Evolutionary conservation across 208 protist species (phyloP), one percentile per base, ranked within the genome.

Genomic region (Angomonas ambiguus): DNA sequence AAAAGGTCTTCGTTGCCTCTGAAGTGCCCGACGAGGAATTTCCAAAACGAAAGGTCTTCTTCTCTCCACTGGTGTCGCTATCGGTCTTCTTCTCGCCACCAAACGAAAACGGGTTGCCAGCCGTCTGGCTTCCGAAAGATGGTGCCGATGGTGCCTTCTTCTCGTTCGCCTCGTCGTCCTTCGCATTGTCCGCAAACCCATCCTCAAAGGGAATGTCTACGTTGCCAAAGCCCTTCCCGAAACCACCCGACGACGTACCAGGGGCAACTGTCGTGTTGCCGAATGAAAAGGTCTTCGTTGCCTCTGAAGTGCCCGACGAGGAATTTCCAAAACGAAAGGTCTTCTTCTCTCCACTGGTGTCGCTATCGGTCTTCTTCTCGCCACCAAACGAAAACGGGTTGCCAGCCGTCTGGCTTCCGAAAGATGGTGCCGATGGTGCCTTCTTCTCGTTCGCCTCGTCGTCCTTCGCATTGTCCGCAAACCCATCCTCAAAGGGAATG

Each of bases 401-500:
- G 38, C 69, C 53, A 11, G 78, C 62, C n/a, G 58, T 49, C 10
- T 20, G 55, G n/a, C 61, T 53, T 8, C 51, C 51, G 25, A 57
- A 57, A 30, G 25, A 57, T 16, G 30, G 55, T 6, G 32, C 55
- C 4, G 13, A 41, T 30, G 41, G 55, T 11, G 41, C 60, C 22
- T 51, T 65, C 67, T 30, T 41, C 38, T 70, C 51, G 6, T 35
- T 33, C 5, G 76, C 66, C 28, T 74, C 79, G 59, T 74, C 79
- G 59, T 82, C 80, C 48, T 64, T 74, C 69, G 45, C 45, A 20
- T 53, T 53, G 16, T 13, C 18, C 1, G 87, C 87, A 63, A 93
- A 91, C 25, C 82, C 84, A 60, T 76, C 63, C 68, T 93, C 87
- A 1, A 82, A 76, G 1, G 73, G 60, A 10, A 90, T 85, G 10